Percentiles rank a stretch among this genome's conserved stretches.
Conservation (phyloP, 192 early-diverging fungal genomes). For the Rhizophlyctis rosea region DNA sequence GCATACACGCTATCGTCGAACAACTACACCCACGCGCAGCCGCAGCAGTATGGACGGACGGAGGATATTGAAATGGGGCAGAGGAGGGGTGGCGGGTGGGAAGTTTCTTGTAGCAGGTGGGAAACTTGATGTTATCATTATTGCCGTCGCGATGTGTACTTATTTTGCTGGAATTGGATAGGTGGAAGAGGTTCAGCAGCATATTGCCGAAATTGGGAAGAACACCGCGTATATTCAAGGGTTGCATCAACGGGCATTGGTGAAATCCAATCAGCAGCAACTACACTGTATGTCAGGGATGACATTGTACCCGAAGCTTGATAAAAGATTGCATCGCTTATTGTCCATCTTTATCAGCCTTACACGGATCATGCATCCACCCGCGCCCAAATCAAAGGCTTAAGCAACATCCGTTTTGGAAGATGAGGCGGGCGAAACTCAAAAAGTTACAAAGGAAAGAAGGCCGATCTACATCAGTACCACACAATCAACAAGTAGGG, state of each 20-base stretch:
- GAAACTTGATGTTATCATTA: not conserved
- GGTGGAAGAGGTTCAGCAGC: constrained; percentile 9
- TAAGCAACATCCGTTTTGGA: constrained; percentile 12
- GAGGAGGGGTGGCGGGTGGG: constrained; percentile 3
- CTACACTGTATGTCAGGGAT: not conserved
- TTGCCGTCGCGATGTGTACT: not conserved
- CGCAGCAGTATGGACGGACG: not conserved
- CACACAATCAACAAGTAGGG: constrained; percentile 23
- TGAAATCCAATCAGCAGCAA: constrained; percentile 6
- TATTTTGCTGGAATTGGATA: not conserved
- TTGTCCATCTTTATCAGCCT: not conserved
- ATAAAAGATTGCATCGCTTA: not conserved
- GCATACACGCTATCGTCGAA: not conserved
- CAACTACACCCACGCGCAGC: not conserved
- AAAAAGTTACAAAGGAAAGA: not conserved
- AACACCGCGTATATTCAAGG: constrained; percentile 10
- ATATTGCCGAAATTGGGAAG: constrained; percentile 10
- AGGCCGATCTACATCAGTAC: constrained; percentile 12
- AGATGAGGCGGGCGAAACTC: no score
- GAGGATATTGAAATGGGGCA: constrained; percentile 19
- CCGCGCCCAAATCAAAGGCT: constrained; percentile 21
- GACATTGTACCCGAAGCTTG: not conserved
- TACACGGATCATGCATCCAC: constrained; percentile 13
- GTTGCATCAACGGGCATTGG: constrained; percentile 17
- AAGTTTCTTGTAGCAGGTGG: constrained; percentile 18